Percentiles rank a stretch among this genome's conserved stretches.
phyloP scores from a whole-genome alignment of 441 rosid genomes.

The Brassica hybrid region DNA sequence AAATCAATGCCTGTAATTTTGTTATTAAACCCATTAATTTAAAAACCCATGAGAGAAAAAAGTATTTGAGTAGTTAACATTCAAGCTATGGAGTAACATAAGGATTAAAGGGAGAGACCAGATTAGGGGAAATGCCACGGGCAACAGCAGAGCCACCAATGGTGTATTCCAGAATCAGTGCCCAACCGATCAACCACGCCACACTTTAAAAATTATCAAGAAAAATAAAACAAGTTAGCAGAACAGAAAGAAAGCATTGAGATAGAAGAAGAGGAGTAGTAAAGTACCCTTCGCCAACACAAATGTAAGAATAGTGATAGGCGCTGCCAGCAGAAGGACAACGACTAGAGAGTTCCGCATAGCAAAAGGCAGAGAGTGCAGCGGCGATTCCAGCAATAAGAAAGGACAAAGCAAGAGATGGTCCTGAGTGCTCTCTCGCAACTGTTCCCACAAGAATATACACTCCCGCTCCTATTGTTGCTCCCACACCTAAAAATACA shows the following conservation, averaged over 20 bases:
- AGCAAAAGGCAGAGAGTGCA: slow-evolving; percentile 94
- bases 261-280: background rate
- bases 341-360: slow-evolving; percentile 96
- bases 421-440: slow-evolving; percentile 98
- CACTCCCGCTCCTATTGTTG: slow-evolving; percentile 99
- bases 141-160: slow-evolving; percentile 98
- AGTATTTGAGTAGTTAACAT: background rate
- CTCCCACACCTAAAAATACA: slow-evolving; percentile 73
- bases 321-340: slow-evolving; percentile 99
- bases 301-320: slow-evolving; percentile 94
- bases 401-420: slow-evolving; percentile 85
- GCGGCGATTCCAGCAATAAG: slow-evolving; percentile 96
- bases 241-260: background rate
- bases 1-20: no score
- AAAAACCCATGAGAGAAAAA: no score
- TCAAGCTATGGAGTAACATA: background rate
- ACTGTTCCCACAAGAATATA: slow-evolving; percentile 98
- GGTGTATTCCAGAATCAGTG: slow-evolving; percentile 87
- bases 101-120: slow-evolving; percentile 54
- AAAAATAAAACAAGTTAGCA: background rate
- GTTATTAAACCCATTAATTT: no score
- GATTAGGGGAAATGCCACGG: slow-evolving; percentile 97
- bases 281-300: slow-evolving; percentile 91
- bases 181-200: slow-evolving; percentile 99
- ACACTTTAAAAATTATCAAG: slow-evolving; percentile 51